phyloP scores from a whole-genome alignment of 768 basidiomycete genomes.

The Boletus reticulatus region DNA sequence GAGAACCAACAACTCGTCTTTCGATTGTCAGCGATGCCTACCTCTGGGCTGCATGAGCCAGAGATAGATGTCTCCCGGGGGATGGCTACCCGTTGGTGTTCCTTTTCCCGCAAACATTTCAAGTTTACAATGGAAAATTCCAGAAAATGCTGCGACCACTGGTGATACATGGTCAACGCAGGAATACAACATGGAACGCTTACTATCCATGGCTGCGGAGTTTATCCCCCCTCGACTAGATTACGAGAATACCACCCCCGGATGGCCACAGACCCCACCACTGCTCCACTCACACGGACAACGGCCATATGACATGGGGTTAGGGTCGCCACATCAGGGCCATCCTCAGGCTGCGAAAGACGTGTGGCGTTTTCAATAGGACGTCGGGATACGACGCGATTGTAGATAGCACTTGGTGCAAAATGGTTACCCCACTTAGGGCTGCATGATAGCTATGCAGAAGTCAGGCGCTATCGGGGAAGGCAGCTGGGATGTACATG shows the following conservation, averaged over 20 bases:
- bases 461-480: too few relatives aligned
- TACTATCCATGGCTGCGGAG: not conserved
- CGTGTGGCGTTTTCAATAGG: constrained; percentile 6
- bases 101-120: not conserved
- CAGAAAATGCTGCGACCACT: constrained; percentile 8
- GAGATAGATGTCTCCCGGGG: not conserved
- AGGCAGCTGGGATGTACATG: too few relatives aligned
- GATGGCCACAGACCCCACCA: constrained; percentile 7
- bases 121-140: not conserved
- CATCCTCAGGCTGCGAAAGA: not conserved
- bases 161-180: constrained; percentile 5
- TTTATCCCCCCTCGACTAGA: constrained; percentile 1
- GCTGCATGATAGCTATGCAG: too few relatives aligned
- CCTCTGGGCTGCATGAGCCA: not conserved
- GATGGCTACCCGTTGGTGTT: constrained; percentile 11
- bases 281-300: constrained; percentile 1
- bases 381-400: not conserved
- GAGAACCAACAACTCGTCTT: constrained; percentile 21
- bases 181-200: constrained; percentile 2
- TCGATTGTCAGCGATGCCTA: constrained; percentile 13
- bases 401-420: not conserved
- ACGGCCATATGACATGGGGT: constrained; percentile 5
- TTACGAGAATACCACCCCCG: not conserved
- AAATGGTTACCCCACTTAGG: not conserved
- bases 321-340: not conserved